Conservation (phyloP, 192 early-diverging fungal genomes). For the Backusella morwellensis region DNA sequence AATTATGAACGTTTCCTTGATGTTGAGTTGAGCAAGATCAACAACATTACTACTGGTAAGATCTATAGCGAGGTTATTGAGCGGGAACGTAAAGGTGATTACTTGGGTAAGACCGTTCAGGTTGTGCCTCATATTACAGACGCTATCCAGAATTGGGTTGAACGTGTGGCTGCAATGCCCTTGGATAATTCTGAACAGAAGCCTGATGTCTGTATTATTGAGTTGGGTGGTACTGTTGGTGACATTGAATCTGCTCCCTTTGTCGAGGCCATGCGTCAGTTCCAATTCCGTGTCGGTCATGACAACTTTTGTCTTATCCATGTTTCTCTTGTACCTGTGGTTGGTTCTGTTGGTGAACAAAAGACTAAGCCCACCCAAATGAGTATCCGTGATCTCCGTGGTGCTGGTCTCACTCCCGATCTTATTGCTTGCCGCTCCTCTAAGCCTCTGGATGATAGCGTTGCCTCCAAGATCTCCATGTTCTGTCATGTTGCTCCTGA, state of each 20-base stretch:
- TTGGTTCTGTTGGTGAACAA: constrained; percentile 97
- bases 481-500: constrained; percentile 97
- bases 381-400: constrained; percentile 92
- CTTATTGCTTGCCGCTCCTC: constrained; percentile 94
- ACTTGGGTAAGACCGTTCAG: constrained; percentile 98
- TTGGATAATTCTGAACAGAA: constrained; percentile 77
- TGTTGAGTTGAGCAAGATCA: constrained; percentile 88
- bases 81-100: constrained; percentile 90
- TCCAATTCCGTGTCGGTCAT: constrained; percentile 98
- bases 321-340: constrained; percentile 95
- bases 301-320: constrained; percentile 98
- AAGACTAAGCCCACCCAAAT: constrained; percentile 99
- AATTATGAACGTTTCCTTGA: constrained; percentile 99
- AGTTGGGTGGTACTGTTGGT: constrained; percentile 97
- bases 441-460: constrained; percentile 79
- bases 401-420: constrained; percentile 93
- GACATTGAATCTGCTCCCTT: constrained; percentile 99
- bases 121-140: constrained; percentile 98
- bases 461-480: constrained; percentile 94
- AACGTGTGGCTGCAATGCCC: constrained; percentile 88
- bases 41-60: constrained; percentile 99
- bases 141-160: constrained; percentile 97
- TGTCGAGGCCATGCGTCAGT: constrained; percentile 99
- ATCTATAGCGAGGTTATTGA: constrained; percentile 97
- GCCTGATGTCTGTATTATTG: constrained; percentile 98